Percentiles rank a stretch among this genome's conserved stretches.
Conservation (phyloP, 208 protist genomes). For the Trypanosoma avium region DNA sequence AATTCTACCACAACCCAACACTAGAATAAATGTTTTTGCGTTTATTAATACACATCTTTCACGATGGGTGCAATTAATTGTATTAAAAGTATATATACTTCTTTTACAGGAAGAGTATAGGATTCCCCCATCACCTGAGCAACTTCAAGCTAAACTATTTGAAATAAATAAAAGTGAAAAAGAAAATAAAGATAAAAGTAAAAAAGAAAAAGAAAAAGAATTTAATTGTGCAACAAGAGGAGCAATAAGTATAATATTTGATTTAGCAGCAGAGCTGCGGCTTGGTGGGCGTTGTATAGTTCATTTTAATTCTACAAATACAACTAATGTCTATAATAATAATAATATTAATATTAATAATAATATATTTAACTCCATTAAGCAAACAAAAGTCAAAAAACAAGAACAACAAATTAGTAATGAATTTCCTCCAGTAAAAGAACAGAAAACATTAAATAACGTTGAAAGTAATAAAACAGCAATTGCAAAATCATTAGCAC, state of each 20-base stretch:
- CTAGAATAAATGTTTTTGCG: background rate
- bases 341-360: background rate
- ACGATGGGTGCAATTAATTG: conserved; percentile 5
- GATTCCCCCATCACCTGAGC: background rate
- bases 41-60: background rate
- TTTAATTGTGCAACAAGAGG: background rate
- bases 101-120: too few species aligned
- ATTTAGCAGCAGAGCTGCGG: background rate
- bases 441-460: background rate
- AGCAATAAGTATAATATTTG: background rate
- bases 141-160: background rate
- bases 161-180: background rate
- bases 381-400: too few species aligned
- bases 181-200: background rate
- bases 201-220: background rate
- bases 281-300: background rate
- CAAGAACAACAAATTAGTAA: background rate
- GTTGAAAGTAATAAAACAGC: background rate
- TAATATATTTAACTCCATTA: too few species aligned
- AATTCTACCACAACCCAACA: background rate
- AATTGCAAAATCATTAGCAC: background rate
- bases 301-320: background rate
- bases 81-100: background rate
- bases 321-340: background rate
- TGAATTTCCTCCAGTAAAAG: background rate